These are phyloP conservation scores for Pichia kluyveri DNA, from an alignment of 805 yeast species.

Conservation along the genomic window DNA sequence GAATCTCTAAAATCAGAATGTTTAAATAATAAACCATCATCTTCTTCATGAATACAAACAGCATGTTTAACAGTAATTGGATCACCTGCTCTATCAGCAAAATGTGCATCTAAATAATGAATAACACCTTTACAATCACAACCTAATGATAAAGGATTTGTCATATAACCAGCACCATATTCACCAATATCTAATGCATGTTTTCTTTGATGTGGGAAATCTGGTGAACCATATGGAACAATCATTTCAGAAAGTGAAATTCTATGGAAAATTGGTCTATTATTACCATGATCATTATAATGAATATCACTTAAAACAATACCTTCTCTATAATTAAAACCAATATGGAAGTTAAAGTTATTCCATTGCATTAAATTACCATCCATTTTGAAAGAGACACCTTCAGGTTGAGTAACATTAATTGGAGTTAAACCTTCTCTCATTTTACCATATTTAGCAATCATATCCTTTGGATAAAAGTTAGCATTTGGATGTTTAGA, in stretches of 20 bases:
- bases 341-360: slow-evolving; percentile 69
- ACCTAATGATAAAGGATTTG: slow-evolving; percentile 69
- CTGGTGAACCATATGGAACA: slow-evolving; percentile 78
- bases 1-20: slow-evolving; percentile 81
- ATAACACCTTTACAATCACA: slow-evolving; percentile 85
- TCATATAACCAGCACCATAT: slow-evolving; percentile 81
- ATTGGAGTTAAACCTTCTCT: slow-evolving; percentile 60
- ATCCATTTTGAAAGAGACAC: slow-evolving; percentile 65
- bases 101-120: slow-evolving; percentile 75
- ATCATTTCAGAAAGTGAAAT: slow-evolving; percentile 74
- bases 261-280: slow-evolving; percentile 69
- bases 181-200: slow-evolving; percentile 85
- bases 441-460: slow-evolving; percentile 53
- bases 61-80: slow-evolving; percentile 69
- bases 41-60: slow-evolving; percentile 80
- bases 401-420: slow-evolving; percentile 70
- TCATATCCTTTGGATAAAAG: slow-evolving; percentile 58
- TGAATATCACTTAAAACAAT: slow-evolving; percentile 66
- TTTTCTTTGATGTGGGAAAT: slow-evolving; percentile 74
- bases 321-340: slow-evolving; percentile 82
- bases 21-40: slow-evolving; percentile 70
- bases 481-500: slow-evolving; percentile 60
- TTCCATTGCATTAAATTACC: slow-evolving; percentile 71
- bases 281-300: slow-evolving; percentile 69
- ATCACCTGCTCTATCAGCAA: slow-evolving; percentile 57